Evolutionary conservation across 2,329 filamentous ascomycete genomes (phyloP), one percentile per base, ranked within the genome.

Genomic region (Emergomyces pasteurianus): DNA sequence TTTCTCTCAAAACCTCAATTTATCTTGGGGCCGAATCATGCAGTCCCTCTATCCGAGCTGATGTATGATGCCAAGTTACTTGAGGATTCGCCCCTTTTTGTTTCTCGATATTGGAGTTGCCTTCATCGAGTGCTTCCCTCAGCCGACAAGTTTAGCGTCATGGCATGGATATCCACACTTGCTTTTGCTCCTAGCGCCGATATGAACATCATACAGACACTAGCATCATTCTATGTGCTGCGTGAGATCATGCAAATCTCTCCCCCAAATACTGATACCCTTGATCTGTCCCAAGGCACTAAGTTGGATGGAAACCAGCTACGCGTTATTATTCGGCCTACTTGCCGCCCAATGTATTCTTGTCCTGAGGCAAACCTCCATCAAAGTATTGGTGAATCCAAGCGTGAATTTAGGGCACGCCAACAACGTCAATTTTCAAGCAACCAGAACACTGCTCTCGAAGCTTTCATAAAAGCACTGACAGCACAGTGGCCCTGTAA

Each of bases 121-220:
- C 61, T 66, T 36, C 66, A 71, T 36, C 38, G 36, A 40, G 34
- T 36, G 28, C 36, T 61, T 34, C 4, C 52, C 56, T 7, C 62
- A 10, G 28, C 52, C 9, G 61, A 69, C 54, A 69, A 65, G 50
- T 68, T 65, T 54, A 65, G 64, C 16, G 34, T 72, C 10, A 71
- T 72, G 67, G 66, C 69, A 14, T 71, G 66, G 68, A 61, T 73
- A 28, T 65, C 67, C 36, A 65, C 66, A 7, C 57, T 72, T 62
- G 68, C 68, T 1, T 71, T 69, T 59, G 62, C 66, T 2, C 54
- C 65, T 12, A 52, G 64, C n/a, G 36, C 62, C 14, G 59, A 68
- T 36, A 68, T 71, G 64, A 40, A 58, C 21, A 62, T 70, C 18
- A 31, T 72, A 10, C 61, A 68, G 40, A 62, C 57, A 9, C 14